Conservation (phyloP, 2,329 filamentous ascomycete species). For the Cryoendolithus antarcticus region DNA sequence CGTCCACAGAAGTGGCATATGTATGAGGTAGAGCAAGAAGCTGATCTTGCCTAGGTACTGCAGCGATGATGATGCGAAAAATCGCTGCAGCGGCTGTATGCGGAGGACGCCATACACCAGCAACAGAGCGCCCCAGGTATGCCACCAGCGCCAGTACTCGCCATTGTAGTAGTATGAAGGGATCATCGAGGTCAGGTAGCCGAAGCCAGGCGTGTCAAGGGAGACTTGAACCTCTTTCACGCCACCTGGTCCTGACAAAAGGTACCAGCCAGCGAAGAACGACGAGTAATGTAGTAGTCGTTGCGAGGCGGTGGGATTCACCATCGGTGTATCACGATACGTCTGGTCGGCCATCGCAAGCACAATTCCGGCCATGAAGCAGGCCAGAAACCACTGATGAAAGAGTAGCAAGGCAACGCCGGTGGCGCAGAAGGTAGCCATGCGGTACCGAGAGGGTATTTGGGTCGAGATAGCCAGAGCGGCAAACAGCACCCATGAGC, state of each 20-base stretch:
- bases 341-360: slow-evolving; percentile 53
- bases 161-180: slow-evolving; percentile 11
- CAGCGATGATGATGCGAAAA: slow-evolving; percentile 39
- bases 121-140: slow-evolving; percentile 40
- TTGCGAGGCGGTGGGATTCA: background rate
- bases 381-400: slow-evolving; percentile 39
- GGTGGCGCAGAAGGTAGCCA: background rate
- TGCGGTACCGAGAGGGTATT: background rate
- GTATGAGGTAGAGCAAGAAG: slow-evolving; percentile 50
- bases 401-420: slow-evolving; percentile 30
- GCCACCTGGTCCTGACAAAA: slow-evolving; percentile 1
- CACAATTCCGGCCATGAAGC: slow-evolving; percentile 38
- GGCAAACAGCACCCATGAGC: slow-evolving; percentile 39
- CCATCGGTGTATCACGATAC: slow-evolving; percentile 22
- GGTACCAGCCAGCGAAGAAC: slow-evolving; percentile 41
- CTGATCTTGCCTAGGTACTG: slow-evolving; percentile 51
- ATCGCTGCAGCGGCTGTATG: slow-evolving; percentile 32
- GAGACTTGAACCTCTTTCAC: background rate
- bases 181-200: slow-evolving; percentile 38
- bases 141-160: slow-evolving; percentile 41
- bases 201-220: background rate
- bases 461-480: slow-evolving; percentile 36
- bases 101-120: slow-evolving; percentile 41
- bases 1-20: slow-evolving; percentile 44
- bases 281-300: background rate